Evolutionary conservation across 192 early-diverging fungal species (phyloP).

Genomic region (Entomortierella beljakovae): DNA sequence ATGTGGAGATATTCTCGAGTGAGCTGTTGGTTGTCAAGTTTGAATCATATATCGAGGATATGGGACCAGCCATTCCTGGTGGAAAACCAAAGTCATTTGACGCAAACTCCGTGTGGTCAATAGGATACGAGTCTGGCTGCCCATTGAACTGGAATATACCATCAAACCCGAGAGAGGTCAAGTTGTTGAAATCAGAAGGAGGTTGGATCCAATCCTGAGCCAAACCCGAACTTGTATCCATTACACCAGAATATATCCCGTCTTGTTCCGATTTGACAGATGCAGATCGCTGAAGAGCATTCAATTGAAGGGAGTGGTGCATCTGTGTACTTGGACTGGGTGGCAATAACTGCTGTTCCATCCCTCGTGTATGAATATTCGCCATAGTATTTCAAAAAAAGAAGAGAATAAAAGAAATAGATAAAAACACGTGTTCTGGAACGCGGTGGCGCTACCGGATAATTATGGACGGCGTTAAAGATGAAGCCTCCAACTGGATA

Average conservation of each 20-base stretch:
- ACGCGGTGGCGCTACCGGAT: background rate
- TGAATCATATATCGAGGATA: constrained; percentile 43
- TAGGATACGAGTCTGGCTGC: constrained; percentile 39
- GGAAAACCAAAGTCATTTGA: constrained; percentile 48
- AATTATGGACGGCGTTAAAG: background rate
- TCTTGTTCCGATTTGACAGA: constrained; percentile 24
- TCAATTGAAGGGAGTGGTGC: constrained; percentile 20
- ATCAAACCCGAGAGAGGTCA: constrained; percentile 50
- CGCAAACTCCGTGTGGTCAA: constrained; percentile 49
- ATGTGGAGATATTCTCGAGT: constrained; percentile 3
- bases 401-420: background rate
- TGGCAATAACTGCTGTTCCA: constrained; percentile 33
- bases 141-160: constrained; percentile 43
- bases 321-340: constrained; percentile 24
- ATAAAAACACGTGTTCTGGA: background rate
- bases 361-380: constrained; percentile 26
- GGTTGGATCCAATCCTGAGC: constrained; percentile 42
- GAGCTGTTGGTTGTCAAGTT: background rate
- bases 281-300: constrained; percentile 22
- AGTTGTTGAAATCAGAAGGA: constrained; percentile 33
- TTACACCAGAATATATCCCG: constrained; percentile 11
- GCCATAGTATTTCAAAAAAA: constrained; percentile 14
- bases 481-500: background rate
- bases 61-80: constrained; percentile 27
- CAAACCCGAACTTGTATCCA: constrained; percentile 18